Evolutionary conservation across 2,329 filamentous ascomycete species (phyloP).

Genomic region (Talaromyces pinophilus): DNA sequence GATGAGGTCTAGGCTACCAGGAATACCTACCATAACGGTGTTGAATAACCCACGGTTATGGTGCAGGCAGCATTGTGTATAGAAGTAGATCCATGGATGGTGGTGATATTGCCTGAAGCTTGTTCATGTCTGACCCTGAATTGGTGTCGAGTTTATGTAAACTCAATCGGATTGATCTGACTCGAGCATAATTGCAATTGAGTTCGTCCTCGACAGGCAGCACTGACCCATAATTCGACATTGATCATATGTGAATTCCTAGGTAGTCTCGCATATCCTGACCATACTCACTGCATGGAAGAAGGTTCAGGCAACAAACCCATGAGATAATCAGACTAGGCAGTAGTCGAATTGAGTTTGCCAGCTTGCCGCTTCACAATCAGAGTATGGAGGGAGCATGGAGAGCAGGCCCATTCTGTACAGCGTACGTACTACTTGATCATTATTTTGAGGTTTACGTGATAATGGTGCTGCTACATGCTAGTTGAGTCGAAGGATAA

Average conservation of each 20-base stretch:
- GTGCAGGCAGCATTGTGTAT: background rate
- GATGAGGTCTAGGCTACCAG: background rate
- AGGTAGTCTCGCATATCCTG: background rate
- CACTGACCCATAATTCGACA: background rate
- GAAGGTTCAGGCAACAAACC: background rate
- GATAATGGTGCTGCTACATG: no score
- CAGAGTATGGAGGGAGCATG: background rate
- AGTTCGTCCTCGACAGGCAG: background rate
- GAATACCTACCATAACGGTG: background rate
- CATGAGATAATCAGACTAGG: background rate
- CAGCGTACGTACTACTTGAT: background rate
- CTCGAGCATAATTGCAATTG: background rate
- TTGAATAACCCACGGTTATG: constrained; percentile 1
- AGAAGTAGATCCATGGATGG: constrained; percentile 4
- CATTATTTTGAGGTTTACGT: no score
- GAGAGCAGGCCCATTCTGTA: background rate
- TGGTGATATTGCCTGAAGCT: background rate
- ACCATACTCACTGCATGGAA: background rate
- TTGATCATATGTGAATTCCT: background rate
- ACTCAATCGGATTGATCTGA: background rate
- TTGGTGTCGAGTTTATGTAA: background rate
- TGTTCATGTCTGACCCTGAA: background rate
- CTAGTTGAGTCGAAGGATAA: background rate
- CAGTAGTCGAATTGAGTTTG: background rate
- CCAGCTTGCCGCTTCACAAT: background rate